A percentile compares a stretch with the other conserved stretches of the same genome.
Conservation (phyloP, 257 asterid genomes). For the Thymus quinquecostatus region DNA sequence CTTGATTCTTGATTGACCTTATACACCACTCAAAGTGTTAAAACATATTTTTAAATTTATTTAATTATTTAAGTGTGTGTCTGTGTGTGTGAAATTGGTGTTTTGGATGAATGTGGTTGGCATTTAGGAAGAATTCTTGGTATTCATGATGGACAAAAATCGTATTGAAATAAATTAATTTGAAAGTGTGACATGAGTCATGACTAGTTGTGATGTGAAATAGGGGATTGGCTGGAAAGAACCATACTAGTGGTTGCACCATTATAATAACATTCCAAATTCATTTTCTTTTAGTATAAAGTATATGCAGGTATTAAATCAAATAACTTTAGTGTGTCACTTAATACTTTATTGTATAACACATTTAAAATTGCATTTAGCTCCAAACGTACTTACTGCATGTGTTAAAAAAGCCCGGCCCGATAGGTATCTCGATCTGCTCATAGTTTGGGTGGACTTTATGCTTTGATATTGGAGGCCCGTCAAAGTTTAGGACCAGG, state of each 20-base stretch:
- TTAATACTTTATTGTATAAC: too few species aligned
- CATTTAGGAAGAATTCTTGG: constrained; percentile 25
- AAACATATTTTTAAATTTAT: background rate
- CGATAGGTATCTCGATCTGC: too few species aligned
- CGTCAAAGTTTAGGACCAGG: too few species aligned
- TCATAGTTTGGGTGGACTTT: too few species aligned
- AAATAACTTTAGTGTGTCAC: too few species aligned
- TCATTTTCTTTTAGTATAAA: constrained; percentile 19
- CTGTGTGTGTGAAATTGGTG: background rate
- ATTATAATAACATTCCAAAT: constrained; percentile 27
- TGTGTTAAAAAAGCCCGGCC: too few species aligned
- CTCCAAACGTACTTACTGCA: too few species aligned
- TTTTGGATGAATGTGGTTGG: constrained; percentile 36
- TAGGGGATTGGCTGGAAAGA: constrained; percentile 55
- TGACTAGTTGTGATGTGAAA: constrained; percentile 25
- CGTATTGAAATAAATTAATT: constrained; percentile 27
- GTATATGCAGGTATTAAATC: background rate
- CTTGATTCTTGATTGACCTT: background rate
- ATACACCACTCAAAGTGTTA: constrained; percentile 25
- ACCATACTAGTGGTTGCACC: constrained; percentile 39
- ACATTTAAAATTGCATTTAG: too few species aligned
- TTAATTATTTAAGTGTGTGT: background rate
- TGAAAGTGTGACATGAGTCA: constrained; percentile 57
- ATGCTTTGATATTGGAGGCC: too few species aligned
- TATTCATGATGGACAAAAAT: constrained; percentile 34